A percentile compares a stretch with the other conserved stretches of the same genome.
Evolutionary conservation across 371 early-diverging fungal genomes (phyloP).

Genomic region (Mucor irregularis): DNA sequence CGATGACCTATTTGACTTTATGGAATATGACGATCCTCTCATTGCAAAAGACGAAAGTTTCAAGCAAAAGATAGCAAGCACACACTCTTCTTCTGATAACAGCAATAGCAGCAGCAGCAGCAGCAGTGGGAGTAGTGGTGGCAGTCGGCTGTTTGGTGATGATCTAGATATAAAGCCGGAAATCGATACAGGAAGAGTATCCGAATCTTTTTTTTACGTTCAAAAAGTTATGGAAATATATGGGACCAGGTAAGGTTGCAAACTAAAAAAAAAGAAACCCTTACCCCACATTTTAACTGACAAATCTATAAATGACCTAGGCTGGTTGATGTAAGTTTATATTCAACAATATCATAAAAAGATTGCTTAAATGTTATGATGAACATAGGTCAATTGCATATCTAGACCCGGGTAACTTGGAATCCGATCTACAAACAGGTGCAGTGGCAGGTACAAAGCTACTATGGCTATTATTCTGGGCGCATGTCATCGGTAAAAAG

Average conservation of each 20-base stretch:
- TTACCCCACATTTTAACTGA: too few relatives aligned
- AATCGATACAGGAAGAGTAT: conserved; percentile 39
- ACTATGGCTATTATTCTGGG: conserved; percentile 66
- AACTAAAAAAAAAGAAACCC: neutral
- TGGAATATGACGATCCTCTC: conserved; percentile 10
- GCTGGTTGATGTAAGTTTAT: conserved; percentile 45
- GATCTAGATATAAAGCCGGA: conserved; percentile 47
- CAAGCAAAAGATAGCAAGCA: neutral
- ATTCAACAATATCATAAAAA: neutral
- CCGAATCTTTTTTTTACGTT: conserved; percentile 43
- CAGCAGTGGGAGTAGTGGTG: too few relatives aligned
- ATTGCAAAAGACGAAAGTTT: conserved; percentile 1
- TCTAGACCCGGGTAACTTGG: conserved; percentile 78
- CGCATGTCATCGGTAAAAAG: conserved; percentile 60
- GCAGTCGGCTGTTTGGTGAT: conserved; percentile 13
- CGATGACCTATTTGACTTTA: conserved; percentile 7
- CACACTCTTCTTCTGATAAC: too few relatives aligned
- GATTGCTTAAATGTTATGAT: neutral
- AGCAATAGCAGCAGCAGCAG: neutral
- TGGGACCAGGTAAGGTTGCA: conserved; percentile 54
- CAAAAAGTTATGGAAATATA: conserved; percentile 53
- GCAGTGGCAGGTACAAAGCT: conserved; percentile 65
- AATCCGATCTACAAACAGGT: conserved; percentile 74
- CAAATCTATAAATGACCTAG: too few relatives aligned
- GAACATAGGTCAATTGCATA: conserved; percentile 67